phyloP scores from a whole-genome alignment of 495 filamentous ascomycete genomes.

The Hyaloscypha variabilis region DNA sequence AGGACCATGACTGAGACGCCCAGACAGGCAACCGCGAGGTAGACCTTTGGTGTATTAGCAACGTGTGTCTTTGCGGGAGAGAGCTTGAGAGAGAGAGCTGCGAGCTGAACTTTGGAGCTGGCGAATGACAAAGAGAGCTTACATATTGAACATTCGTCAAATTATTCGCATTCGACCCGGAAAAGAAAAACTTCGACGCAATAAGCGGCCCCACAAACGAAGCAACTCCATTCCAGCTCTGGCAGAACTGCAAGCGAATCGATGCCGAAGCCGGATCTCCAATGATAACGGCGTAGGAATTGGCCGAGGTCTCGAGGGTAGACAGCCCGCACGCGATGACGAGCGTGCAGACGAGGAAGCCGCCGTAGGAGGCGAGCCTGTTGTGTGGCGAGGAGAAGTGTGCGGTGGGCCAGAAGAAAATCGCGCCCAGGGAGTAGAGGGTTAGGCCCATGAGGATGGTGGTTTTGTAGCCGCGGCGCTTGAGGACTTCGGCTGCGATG shows the following conservation, averaged over 20 bases:
- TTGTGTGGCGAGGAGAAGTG: constrained; percentile 22
- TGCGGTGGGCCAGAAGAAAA: constrained; percentile 27
- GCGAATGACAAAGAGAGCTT: no score
- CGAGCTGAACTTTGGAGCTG: no score
- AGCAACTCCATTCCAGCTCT: constrained; percentile 69
- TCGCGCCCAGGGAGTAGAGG: constrained; percentile 27
- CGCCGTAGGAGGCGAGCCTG: constrained; percentile 55
- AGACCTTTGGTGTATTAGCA: no score
- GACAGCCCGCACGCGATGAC: constrained; percentile 67
- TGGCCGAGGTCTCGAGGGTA: constrained; percentile 67
- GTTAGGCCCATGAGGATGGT: constrained; percentile 36
- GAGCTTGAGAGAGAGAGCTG: no score
- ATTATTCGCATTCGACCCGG: constrained; percentile 42
- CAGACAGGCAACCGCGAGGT: constrained; percentile 39
- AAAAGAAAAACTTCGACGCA: constrained; percentile 71
- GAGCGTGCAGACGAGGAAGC: constrained; percentile 64
- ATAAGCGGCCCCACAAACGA: constrained; percentile 68
- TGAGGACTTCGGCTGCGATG: constrained; percentile 49
- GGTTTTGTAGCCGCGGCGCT: constrained; percentile 44
- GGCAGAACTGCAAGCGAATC: constrained; percentile 65
- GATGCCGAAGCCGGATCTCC: constrained; percentile 51
- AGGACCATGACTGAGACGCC: constrained; percentile 58
- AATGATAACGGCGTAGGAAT: constrained; percentile 66
- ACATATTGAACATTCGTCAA: constrained; percentile 59
- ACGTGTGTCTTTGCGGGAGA: no score